These are phyloP conservation scores for Colletotrichum falcatum DNA, from an alignment of 2,329 filamentous ascomycete species.

Conservation along the genomic window DNA sequence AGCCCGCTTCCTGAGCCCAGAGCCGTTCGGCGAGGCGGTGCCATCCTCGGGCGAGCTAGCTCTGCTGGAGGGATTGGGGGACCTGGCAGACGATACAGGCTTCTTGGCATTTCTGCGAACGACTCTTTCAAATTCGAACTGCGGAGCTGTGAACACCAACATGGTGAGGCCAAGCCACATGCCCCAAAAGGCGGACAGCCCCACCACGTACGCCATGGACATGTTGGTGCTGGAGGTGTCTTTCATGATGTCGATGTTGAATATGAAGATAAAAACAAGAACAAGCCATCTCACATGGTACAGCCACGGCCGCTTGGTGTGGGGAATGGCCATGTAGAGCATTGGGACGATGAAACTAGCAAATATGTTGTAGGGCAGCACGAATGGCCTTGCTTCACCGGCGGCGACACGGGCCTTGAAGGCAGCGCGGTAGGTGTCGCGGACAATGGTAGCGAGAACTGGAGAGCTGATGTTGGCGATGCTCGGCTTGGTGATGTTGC, in stretches of 20 bases:
- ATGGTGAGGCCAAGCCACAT: conserved; percentile 62
- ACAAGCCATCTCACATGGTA: conserved; percentile 64
- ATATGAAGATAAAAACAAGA: conserved; percentile 55
- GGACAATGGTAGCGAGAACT: conserved; percentile 42
- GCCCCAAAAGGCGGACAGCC: conserved; percentile 63
- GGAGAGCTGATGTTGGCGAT: conserved; percentile 34
- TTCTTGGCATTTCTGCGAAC: conserved; percentile 50
- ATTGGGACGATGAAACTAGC: conserved; percentile 62
- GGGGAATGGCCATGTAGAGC: conserved; percentile 68
- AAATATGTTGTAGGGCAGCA: conserved; percentile 65
- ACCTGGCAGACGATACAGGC: conserved; percentile 12
- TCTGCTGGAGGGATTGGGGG: conserved; percentile 12
- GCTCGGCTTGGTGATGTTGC: conserved; percentile 24
- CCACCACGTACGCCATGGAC: conserved; percentile 62
- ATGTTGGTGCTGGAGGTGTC: conserved; percentile 63
- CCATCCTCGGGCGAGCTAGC: conserved; percentile 15
- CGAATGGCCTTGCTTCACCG: conserved; percentile 59
- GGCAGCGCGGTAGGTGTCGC: conserved; percentile 49
- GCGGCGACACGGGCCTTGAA: conserved; percentile 54
- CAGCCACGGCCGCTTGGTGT: conserved; percentile 62
- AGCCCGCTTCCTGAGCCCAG: conserved; percentile 19
- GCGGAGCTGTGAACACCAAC: conserved; percentile 66
- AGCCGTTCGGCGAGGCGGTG: neutral
- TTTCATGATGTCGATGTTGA: conserved; percentile 58
- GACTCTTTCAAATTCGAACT: conserved; percentile 67